Base-by-base conservation (phyloP, 1,139 yeast species). In the Yamadazyma dendronema region DNA sequence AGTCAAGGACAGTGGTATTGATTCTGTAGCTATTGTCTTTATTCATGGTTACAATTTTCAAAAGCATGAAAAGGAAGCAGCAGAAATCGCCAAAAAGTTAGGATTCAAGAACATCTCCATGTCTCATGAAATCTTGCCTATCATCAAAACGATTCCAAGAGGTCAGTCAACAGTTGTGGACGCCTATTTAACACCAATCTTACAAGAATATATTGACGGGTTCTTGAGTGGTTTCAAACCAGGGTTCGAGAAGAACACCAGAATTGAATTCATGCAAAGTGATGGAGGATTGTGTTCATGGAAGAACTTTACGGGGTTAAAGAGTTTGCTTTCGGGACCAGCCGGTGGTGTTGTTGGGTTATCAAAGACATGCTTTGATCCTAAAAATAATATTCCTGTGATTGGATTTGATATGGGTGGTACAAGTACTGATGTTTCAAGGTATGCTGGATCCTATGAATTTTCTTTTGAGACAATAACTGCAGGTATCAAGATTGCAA, bases 91-190 rank as follows among this genome's bases (percentile, higher is more conserved):
- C 0, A 45, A 61, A 28, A 65, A 72, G 35, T 53, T 83, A 16
- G 87, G 88, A 2, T 84, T 84, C 54, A 54, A 49, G 21, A 50
- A 49, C 30, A 67, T 84, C 21, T 81, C 90, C 0, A 65, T 83
- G 14, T 82, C 90, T 0, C 75, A 79, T 19, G 73, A 77, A 47
- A 65, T 84, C 16, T 77, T 82, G 34, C 90, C 94, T 8, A 81
- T 83, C 83, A 81, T 84, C 46, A 84, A 84, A 53, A 72, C 77
- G 29, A 78, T 84, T 19, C 76, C 84, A 11, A 66, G 94, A 41
- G 85, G 88, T 1, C 82, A 82, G 47, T 81, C 89, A 12, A 72
- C 87, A 3, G 77, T 80, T 14, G 88, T 86, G 1, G 92, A 85
- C 59, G 87, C 92, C 1, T 84, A 84, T 53, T 60, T 85, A 41